phyloP scores from a whole-genome alignment of 352 stramenopile species.

The Blastocystis sp. region DNA sequence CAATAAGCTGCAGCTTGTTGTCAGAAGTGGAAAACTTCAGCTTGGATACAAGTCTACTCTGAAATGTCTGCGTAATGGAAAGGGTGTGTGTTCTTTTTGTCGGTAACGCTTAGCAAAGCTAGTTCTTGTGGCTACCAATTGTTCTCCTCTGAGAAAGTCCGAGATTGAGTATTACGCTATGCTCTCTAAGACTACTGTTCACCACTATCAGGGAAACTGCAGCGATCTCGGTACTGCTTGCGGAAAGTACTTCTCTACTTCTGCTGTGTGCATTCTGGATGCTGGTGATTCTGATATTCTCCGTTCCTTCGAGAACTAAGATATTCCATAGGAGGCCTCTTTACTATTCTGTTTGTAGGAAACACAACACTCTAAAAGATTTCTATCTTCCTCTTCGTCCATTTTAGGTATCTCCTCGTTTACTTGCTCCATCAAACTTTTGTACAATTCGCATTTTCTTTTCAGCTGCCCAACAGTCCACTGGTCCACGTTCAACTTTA shows the following conservation, averaged over 20 bases:
- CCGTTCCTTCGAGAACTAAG: conserved; percentile 62
- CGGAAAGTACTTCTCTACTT: conserved; percentile 97
- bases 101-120: conserved; percentile 78
- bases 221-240: conserved; percentile 96
- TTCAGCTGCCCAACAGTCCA: not conserved
- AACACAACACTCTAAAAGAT: conserved; percentile 24
- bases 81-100: not conserved
- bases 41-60: conserved; percentile 96
- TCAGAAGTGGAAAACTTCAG: conserved; percentile 95
- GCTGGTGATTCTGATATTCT: conserved; percentile 97
- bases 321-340: not conserved
- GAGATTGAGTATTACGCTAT: conserved; percentile 99
- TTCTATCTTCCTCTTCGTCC: not conserved
- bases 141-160: conserved; percentile 91
- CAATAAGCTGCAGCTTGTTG: conserved; percentile 95
- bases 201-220: conserved; percentile 96
- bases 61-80: conserved; percentile 86
- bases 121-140: conserved; percentile 94
- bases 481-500: conserved; percentile 23
- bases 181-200: conserved; percentile 93
- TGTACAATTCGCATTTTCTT: not conserved
- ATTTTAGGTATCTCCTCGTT: not conserved
- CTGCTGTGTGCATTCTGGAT: conserved; percentile 88
- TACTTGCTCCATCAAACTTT: not conserved
- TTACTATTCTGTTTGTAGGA: not conserved